Conservation (phyloP, 75 land plant genomes). For the Ceratopteris richardii region DNA sequence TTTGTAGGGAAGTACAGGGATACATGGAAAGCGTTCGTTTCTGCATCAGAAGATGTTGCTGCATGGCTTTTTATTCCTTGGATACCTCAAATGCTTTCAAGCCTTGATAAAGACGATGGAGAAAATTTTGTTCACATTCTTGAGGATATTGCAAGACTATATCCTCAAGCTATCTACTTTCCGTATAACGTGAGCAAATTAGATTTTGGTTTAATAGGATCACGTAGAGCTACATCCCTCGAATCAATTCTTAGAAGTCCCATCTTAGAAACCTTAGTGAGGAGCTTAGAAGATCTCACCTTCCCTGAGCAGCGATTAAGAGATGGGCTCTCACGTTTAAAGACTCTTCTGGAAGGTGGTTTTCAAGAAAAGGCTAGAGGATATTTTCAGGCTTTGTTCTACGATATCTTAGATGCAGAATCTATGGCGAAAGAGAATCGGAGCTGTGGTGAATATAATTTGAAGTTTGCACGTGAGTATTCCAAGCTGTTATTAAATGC, state of each 20-base stretch:
- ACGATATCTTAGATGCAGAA: slow-evolving; percentile 34
- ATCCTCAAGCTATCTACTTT: slow-evolving; percentile 42
- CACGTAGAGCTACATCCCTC: slow-evolving; percentile 14
- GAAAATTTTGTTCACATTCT: slow-evolving; percentile 20
- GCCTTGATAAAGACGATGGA: slow-evolving; percentile 35
- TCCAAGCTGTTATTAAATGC: slow-evolving; percentile 31
- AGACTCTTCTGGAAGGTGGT: slow-evolving; percentile 17
- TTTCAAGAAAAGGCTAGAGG: slow-evolving; percentile 20
- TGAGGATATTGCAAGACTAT: slow-evolving; percentile 31
- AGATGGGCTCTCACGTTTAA: slow-evolving; percentile 24
- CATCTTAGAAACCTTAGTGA: slow-evolving; percentile 25
- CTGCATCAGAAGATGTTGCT: slow-evolving; percentile 13
- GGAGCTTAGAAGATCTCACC: slow-evolving; percentile 38
- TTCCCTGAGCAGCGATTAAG: slow-evolving; percentile 39
- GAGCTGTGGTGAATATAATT: slow-evolving; percentile 36
- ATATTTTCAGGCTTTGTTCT: slow-evolving; percentile 14
- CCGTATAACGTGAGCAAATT: slow-evolving; percentile 35
- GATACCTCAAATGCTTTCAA: slow-evolving; percentile 48
- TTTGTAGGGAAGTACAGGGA: slow-evolving; percentile 26
- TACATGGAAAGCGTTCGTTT: slow-evolving; percentile 20
- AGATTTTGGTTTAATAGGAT: slow-evolving; percentile 29
- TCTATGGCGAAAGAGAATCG: slow-evolving; percentile 22
- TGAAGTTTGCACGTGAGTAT: slow-evolving; percentile 47
- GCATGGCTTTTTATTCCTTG: slow-evolving; percentile 42
- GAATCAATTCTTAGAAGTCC: slow-evolving; percentile 17